Percentiles rank a stretch among this genome's conserved stretches.
phyloP scores from a whole-genome alignment of 2,329 filamentous ascomycete genomes.

The Fusarium nodosum region DNA sequence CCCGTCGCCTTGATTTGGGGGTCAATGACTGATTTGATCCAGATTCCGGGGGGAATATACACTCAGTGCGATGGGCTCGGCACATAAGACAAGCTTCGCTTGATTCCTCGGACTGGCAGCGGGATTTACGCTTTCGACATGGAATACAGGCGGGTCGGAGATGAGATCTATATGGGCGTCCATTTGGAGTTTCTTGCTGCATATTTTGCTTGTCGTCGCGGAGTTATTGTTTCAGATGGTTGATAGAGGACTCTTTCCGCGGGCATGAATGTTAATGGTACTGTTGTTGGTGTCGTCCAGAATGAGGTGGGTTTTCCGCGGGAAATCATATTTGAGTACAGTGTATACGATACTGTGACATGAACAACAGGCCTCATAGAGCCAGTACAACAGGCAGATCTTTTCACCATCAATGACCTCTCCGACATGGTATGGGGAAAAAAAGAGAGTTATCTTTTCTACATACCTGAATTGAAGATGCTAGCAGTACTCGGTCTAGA shows the following conservation, averaged over 20 bases:
- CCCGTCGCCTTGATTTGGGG: slow-evolving; percentile 29
- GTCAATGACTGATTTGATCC: slow-evolving; percentile 34
- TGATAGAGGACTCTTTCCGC: not conserved
- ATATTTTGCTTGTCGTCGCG: not conserved
- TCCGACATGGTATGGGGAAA: not conserved
- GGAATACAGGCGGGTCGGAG: slow-evolving; percentile 71
- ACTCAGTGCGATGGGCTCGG: slow-evolving; percentile 69
- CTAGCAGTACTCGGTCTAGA: not conserved
- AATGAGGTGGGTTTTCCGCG: not conserved
- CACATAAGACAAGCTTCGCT: slow-evolving; percentile 68
- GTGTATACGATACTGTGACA: not conserved
- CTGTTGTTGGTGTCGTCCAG: not conserved
- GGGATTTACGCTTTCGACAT: slow-evolving; percentile 71
- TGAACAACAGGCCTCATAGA: not conserved
- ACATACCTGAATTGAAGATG: not conserved
- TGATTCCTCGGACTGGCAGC: slow-evolving; percentile 70
- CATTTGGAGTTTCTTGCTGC: slow-evolving; percentile 24
- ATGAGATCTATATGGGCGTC: slow-evolving; percentile 71
- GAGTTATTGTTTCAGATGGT: not conserved
- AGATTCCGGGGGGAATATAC: slow-evolving; percentile 63
- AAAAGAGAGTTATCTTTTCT: not conserved
- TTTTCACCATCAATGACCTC: not conserved
- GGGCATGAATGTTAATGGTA: not conserved
- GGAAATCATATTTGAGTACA: not conserved
- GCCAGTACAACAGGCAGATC: too few relatives aligned